phyloP scores from a whole-genome alignment of 805 yeast species.

The Starmera amethionina region DNA sequence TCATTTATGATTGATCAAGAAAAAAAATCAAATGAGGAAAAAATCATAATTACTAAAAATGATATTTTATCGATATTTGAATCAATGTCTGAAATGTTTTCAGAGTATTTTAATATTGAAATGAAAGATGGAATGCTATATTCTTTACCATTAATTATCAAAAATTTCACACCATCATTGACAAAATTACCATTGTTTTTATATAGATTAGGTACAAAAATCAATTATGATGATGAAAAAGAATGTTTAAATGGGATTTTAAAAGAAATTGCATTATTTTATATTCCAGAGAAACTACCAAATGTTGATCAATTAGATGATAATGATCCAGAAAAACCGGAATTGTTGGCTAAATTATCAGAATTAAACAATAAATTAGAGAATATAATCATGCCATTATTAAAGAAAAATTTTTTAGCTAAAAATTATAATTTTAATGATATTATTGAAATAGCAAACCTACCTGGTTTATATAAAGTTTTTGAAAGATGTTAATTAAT shows the following conservation, averaged over 20 bases:
- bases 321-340: conserved; percentile 12
- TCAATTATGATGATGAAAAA: conserved; percentile 61
- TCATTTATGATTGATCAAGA: conserved; percentile 20
- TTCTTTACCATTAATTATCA: conserved; percentile 66
- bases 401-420: conserved; percentile 57
- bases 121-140: conserved; percentile 24
- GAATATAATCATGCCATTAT: conserved; percentile 50
- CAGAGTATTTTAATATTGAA: conserved; percentile 63
- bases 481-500: conserved; percentile 75
- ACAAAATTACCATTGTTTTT: conserved; percentile 60
- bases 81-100: conserved; percentile 65
- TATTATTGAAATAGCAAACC: conserved; percentile 76
- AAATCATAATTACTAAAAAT: conserved; percentile 2
- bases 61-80: conserved; percentile 12
- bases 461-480: conserved; percentile 85
- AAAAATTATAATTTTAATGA: conserved; percentile 40
- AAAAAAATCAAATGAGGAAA: conserved; percentile 1
- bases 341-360: conserved; percentile 18
- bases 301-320: conserved; percentile 20
- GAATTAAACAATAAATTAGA: conserved; percentile 37
- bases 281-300: conserved; percentile 50
- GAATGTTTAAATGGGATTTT: conserved; percentile 58
- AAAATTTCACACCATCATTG: conserved; percentile 52
- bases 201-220: conserved; percentile 44
- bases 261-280: conserved; percentile 59